A percentile compares a stretch with the other conserved stretches of the same genome.
Conservation (phyloP, 495 filamentous ascomycete genomes). For the Sordaria brevicollis region DNA sequence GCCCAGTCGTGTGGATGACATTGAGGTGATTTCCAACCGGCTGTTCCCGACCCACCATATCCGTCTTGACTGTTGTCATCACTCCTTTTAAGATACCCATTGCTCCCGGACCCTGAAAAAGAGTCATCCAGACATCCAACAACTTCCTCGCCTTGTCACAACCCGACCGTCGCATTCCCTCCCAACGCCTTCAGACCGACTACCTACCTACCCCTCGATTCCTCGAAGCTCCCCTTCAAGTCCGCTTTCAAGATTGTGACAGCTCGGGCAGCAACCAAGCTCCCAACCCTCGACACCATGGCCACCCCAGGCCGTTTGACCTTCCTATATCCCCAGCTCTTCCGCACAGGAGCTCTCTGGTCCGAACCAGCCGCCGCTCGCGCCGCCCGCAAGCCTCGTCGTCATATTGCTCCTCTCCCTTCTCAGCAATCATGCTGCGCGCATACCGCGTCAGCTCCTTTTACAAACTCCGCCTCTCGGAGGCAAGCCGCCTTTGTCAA, state of each 20-base stretch:
- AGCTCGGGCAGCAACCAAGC: not conserved
- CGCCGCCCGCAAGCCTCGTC: conserved; percentile 6
- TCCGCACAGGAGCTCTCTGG: conserved; percentile 30
- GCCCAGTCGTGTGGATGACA: not conserved
- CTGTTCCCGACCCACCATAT: not conserved
- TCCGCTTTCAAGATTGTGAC: not conserved
- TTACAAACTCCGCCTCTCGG: conserved; percentile 22
- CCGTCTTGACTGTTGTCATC: not conserved
- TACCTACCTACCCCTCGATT: not conserved
- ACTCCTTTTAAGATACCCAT: not conserved
- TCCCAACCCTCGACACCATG: conserved; percentile 38
- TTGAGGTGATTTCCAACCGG: not conserved
- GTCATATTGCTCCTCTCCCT: conserved; percentile 10
- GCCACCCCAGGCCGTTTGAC: conserved; percentile 50
- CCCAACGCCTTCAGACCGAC: no score
- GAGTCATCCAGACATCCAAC: not conserved
- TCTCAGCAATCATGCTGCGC: conserved; percentile 6
- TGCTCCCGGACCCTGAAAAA: not conserved
- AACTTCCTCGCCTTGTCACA: not conserved
- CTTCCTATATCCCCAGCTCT: conserved; percentile 67
- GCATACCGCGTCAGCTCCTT: conserved; percentile 13
- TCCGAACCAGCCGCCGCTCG: conserved; percentile 22
- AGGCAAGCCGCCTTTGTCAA: conserved; percentile 27
- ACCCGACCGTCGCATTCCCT: not conserved
- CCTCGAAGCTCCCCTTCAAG: not conserved